phyloP scores from a whole-genome alignment of 257 asterid species.

The Nicotiana attenuata region DNA sequence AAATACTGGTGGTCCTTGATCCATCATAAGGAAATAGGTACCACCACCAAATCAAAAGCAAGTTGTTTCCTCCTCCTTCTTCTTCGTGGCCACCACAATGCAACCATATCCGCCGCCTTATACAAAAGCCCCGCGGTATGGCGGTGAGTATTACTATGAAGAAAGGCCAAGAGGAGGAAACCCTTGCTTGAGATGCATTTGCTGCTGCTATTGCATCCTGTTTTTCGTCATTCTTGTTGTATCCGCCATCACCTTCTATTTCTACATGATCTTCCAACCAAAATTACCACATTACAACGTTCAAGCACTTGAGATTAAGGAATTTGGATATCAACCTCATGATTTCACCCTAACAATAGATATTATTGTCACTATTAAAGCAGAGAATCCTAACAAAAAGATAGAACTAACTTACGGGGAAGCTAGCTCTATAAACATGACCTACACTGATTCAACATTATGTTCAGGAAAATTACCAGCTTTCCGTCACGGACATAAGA shows the following conservation, averaged over 20 bases:
- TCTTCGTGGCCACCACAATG: slow-evolving; percentile 5
- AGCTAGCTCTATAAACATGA: slow-evolving; percentile 22
- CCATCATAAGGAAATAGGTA: too few relatives aligned
- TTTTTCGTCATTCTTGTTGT: slow-evolving; percentile 27
- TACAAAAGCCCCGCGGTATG: slow-evolving; percentile 32
- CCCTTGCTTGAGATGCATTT: slow-evolving; percentile 29
- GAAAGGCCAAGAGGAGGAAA: slow-evolving; percentile 2
- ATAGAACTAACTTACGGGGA: slow-evolving; percentile 38
- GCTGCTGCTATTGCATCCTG: slow-evolving; percentile 41
- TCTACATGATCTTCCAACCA: slow-evolving; percentile 31
- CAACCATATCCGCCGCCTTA: slow-evolving; percentile 20
- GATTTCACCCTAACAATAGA: slow-evolving; percentile 36
- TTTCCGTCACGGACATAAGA: slow-evolving; percentile 36
- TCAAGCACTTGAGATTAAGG: slow-evolving; percentile 26
- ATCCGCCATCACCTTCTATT: not conserved
- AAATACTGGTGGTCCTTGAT: too few relatives aligned
- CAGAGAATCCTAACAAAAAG: slow-evolving; percentile 41
- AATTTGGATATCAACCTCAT: slow-evolving; percentile 23
- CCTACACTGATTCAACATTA: slow-evolving; percentile 21
- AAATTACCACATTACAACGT: slow-evolving; percentile 35
- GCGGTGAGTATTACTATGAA: not conserved
- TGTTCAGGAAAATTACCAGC: slow-evolving; percentile 43
- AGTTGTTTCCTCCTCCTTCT: slow-evolving; percentile 7
- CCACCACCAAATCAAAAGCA: too few relatives aligned
- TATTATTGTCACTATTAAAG: slow-evolving; percentile 25